Conservation (phyloP, 2,329 filamentous ascomycete genomes). For the Xylariales sp. region DNA sequence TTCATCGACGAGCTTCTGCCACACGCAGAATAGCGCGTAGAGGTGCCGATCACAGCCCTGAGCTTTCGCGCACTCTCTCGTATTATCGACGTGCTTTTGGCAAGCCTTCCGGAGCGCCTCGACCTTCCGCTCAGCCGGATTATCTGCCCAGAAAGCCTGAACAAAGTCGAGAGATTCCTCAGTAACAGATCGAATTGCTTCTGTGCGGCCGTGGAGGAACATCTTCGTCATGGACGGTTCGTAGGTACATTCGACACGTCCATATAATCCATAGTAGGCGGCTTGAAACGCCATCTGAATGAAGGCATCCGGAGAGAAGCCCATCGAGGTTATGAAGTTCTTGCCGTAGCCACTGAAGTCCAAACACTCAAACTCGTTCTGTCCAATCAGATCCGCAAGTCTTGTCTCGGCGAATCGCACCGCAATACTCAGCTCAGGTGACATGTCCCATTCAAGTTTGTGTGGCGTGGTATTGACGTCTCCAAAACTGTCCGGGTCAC, state of each 20-base stretch:
- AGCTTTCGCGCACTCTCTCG: conserved; percentile 81
- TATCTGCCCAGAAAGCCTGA: conserved; percentile 90
- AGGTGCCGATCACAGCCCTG: conserved; percentile 89
- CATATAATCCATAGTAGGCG: conserved; percentile 95
- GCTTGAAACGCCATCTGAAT: conserved; percentile 99
- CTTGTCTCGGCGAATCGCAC: conserved; percentile 93
- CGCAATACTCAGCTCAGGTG: conserved; percentile 83
- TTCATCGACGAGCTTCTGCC: conserved; percentile 84
- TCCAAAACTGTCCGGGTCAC: conserved; percentile 85
- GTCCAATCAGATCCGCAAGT: conserved; percentile 87
- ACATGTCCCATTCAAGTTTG: conserved; percentile 97
- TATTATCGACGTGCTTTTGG: conserved; percentile 73
- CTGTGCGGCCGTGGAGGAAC: conserved; percentile 88
- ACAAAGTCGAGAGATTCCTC: conserved; percentile 83
- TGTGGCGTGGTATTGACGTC: conserved; percentile 91
- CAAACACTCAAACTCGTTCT: conserved; percentile 91
- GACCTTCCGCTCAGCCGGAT: conserved; percentile 76
- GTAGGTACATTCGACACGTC: conserved; percentile 89
- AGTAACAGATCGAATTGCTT: conserved; percentile 84
- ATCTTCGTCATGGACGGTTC: conserved; percentile 98
- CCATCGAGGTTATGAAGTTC: conserved; percentile 96
- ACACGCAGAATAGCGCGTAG: conserved; percentile 90
- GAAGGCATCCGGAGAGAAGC: conserved; percentile 94
- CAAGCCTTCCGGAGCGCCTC: conserved; percentile 81
- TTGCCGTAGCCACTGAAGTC: conserved; percentile 90